A percentile compares a stretch with the other conserved stretches of the same genome.
Conservation (phyloP, 140 eudicot genomes). For the Stevia rebaudiana region DNA sequence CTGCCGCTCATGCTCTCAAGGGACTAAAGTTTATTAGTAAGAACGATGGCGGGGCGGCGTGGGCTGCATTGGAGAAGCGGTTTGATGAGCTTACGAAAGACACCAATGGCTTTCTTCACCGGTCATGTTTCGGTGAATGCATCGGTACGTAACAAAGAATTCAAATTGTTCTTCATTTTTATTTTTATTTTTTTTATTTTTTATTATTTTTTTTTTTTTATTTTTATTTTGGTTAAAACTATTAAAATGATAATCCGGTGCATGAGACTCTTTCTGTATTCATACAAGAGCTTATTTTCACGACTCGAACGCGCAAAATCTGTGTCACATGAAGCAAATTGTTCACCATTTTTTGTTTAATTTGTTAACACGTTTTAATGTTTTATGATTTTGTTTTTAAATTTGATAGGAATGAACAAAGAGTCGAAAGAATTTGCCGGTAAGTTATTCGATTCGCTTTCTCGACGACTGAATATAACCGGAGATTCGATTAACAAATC, state of each 20-base stretch:
- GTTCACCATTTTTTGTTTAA: neutral
- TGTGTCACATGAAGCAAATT: neutral
- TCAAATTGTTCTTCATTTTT: neutral
- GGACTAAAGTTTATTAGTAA: conserved; percentile 62
- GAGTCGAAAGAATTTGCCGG: conserved; percentile 71
- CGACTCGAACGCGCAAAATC: too few relatives aligned
- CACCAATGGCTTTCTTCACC: conserved; percentile 55
- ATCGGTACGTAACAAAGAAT: conserved; percentile 37
- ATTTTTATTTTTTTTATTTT: neutral
- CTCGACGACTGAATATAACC: conserved; percentile 42
- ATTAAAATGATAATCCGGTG: too few relatives aligned
- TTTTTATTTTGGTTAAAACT: too few relatives aligned
- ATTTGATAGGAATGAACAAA: conserved; percentile 56
- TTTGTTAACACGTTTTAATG: neutral
- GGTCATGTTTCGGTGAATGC: conserved; percentile 68
- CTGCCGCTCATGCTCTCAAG: conserved; percentile 51
- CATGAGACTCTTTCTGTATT: too few relatives aligned
- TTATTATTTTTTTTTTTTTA: neutral
- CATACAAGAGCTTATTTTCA: too few relatives aligned
- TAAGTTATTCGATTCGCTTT: conserved; percentile 67
- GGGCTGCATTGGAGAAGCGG: conserved; percentile 58
- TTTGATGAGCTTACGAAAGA: conserved; percentile 42
- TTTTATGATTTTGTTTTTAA: neutral
- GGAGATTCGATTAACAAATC: conserved; percentile 51
- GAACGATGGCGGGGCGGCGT: conserved; percentile 52